Evolutionary conservation across 1,139 yeast genomes (phyloP).

Genomic region (Hyphopichia wangnamkhiaoensis): DNA sequence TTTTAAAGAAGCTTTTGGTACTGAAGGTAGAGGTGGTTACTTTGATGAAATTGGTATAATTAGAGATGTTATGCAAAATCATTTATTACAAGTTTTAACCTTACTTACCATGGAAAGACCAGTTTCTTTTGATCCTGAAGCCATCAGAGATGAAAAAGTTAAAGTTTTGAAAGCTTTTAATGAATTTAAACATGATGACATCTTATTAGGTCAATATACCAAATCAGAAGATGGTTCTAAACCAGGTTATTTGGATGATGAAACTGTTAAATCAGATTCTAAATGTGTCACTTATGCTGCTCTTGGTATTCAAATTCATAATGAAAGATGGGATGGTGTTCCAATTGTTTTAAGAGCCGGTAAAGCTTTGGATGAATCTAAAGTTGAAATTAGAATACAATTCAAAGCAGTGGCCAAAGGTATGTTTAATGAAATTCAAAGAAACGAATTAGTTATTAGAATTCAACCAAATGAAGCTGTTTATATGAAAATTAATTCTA

Average conservation of each 20-base stretch:
- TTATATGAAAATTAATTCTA: conserved; percentile 87
- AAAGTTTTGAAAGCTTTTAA: conserved; percentile 83
- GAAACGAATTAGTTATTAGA: conserved; percentile 91
- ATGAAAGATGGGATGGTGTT: conserved; percentile 98
- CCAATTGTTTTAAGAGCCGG: conserved; percentile 97
- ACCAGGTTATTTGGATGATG: conserved; percentile 92
- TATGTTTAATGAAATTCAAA: conserved; percentile 75
- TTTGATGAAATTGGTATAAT: conserved; percentile 94
- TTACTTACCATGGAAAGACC: conserved; percentile 96
- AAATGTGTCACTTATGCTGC: conserved; percentile 95
- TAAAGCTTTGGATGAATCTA: conserved; percentile 87
- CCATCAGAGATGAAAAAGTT: conserved; percentile 94
- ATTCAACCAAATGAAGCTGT: conserved; percentile 95
- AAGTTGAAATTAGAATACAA: conserved; percentile 93
- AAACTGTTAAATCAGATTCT: conserved; percentile 79
- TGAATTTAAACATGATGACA: conserved; percentile 63
- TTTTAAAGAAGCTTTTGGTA: conserved; percentile 95
- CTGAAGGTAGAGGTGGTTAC: conserved; percentile 98
- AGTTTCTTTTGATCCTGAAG: conserved; percentile 83
- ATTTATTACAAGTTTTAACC: conserved; percentile 87
- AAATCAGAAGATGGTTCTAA: conserved; percentile 82
- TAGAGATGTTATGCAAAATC: conserved; percentile 98
- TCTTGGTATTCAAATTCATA: conserved; percentile 69
- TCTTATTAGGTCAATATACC: conserved; percentile 85
- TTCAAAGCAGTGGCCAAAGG: conserved; percentile 85